Percentiles rank a stretch among this genome's conserved stretches.
phyloP scores from a whole-genome alignment of 768 basidiomycete species.

The Termitomyces sp. region DNA sequence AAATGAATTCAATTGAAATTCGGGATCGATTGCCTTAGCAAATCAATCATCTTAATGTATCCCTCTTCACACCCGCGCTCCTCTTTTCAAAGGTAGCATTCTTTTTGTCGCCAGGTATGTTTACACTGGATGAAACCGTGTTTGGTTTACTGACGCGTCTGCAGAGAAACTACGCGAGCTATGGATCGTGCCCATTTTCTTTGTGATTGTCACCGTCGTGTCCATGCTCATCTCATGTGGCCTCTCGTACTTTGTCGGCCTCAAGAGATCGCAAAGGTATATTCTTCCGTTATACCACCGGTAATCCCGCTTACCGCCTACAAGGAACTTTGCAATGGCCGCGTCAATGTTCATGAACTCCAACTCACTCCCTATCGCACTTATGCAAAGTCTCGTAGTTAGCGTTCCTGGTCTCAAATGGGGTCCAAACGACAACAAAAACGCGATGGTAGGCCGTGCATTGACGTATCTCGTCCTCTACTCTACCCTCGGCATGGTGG shows the following conservation, averaged over 20 bases:
- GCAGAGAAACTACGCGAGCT: slow-evolving; percentile 73
- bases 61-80: slow-evolving; percentile 84
- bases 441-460: slow-evolving; percentile 90
- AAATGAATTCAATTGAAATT: too few relatives aligned
- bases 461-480: slow-evolving; percentile 89
- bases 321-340: slow-evolving; percentile 74
- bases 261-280: slow-evolving; percentile 77
- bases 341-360: slow-evolving; percentile 92
- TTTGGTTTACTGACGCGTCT: not conserved
- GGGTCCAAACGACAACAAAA: slow-evolving; percentile 73
- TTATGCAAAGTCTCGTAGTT: slow-evolving; percentile 87
- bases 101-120: slow-evolving; percentile 73
- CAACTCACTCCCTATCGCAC: slow-evolving; percentile 91
- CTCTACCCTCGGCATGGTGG: slow-evolving; percentile 94
- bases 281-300: slow-evolving; percentile 12
- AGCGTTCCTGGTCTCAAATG: slow-evolving; percentile 83
- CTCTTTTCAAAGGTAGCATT: slow-evolving; percentile 96
- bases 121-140: too few relatives aligned
- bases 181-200: slow-evolving; percentile 87
- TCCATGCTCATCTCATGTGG: slow-evolving; percentile 68
- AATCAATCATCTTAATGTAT: slow-evolving; percentile 81
- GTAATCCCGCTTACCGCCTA: not conserved
- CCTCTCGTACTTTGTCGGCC: slow-evolving; percentile 58
- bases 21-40: slow-evolving; percentile 36
- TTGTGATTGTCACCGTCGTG: slow-evolving; percentile 67